Base-by-base conservation (phyloP, 148 eudicot genomes). In the Hydrangea macrophylla region DNA sequence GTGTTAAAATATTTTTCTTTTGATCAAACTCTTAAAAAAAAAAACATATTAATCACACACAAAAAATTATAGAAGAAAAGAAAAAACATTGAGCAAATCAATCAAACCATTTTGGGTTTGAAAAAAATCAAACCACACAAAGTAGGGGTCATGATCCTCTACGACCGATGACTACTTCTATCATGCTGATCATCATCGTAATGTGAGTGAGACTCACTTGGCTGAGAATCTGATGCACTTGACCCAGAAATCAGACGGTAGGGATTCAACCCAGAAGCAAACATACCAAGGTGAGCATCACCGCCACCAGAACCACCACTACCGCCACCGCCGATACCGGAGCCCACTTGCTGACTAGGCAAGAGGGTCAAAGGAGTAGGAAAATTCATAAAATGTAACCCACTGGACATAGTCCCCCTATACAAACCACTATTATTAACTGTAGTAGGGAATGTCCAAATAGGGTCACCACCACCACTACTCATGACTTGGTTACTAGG, bases 371-470 rank as follows among this genome's bases (percentile, higher is more conserved):
- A 81, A 1, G 95, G 92, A 7, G 95, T 79, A 12, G 96, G 90
- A 50, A 90, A 93, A 64, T 93, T 93, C 98, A 93, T 83, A 44
- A 93, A 90, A 73, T 93, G 98, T 60, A 93, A 73, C 7, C 95
- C 98, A 70, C 90, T 84, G 6, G 92, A 81, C 54, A 82, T 68
- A 7, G 74, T 77, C 9, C 89, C 91, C 60, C 96, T 80, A 64
- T 90, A 88, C 71, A 92, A 71, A 8, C 60, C 76, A 27, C 45
- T 79, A 56, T 83, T 89, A 53, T 78, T 87, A 25, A 82, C 76
- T 11, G 82, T 64, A n/a, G n/a, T n/a, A 3, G 92, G 92, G 55
- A 90, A 84, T 39, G 98, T 81, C 96, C 96, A 90, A n/a, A 88
- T 71, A 6, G 92, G 87, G 63, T 90, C 95, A 0, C n/a, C n/a